phyloP scores from a whole-genome alignment of 2,329 filamentous ascomycete genomes.

The Hymenoscyphus albidus region DNA sequence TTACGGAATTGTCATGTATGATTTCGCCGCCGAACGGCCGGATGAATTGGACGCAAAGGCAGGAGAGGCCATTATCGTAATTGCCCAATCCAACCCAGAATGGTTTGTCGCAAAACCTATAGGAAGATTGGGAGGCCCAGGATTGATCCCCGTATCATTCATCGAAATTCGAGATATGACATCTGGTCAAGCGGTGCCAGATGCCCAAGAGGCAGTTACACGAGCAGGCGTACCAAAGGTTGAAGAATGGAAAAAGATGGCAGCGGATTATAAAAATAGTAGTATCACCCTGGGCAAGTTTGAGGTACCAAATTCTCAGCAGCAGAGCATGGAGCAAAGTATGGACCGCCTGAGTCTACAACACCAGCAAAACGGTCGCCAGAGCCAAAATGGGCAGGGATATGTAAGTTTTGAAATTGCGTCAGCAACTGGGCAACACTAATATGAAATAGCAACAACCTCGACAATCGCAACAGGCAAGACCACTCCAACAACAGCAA shows the following conservation, averaged over 20 bases:
- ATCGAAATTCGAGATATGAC: conserved; percentile 95
- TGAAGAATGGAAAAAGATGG: conserved; percentile 99
- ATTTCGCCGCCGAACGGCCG: conserved; percentile 91
- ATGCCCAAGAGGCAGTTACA: conserved; percentile 80
- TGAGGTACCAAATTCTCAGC: conserved; percentile 51
- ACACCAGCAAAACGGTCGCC: conserved; percentile 50
- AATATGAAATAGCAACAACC: conserved; percentile 19
- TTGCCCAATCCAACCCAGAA: conserved; percentile 95
- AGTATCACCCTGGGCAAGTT: conserved; percentile 95
- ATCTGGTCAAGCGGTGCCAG: conserved; percentile 74
- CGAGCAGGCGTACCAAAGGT: conserved; percentile 89
- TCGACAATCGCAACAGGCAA: conserved; percentile 30
- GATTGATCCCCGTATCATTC: conserved; percentile 92
- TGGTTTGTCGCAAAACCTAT: conserved; percentile 99
- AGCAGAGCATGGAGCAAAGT: conserved; percentile 61
- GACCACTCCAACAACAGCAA: conserved; percentile 24
- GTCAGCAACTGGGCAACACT: neutral
- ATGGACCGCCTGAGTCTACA: conserved; percentile 78
- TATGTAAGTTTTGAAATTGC: conserved; percentile 40
- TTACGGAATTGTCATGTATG: conserved; percentile 94
- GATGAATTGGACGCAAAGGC: conserved; percentile 94
- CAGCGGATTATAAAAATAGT: conserved; percentile 97
- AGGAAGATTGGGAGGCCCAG: conserved; percentile 88
- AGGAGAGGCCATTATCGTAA: conserved; percentile 95
- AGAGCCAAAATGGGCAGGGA: conserved; percentile 45